A percentile compares a stretch with the other conserved stretches of the same genome.
These are phyloP conservation scores for Camellia oleifera DNA, from an alignment of 179 eudicot species.

Conservation along the genomic window DNA sequence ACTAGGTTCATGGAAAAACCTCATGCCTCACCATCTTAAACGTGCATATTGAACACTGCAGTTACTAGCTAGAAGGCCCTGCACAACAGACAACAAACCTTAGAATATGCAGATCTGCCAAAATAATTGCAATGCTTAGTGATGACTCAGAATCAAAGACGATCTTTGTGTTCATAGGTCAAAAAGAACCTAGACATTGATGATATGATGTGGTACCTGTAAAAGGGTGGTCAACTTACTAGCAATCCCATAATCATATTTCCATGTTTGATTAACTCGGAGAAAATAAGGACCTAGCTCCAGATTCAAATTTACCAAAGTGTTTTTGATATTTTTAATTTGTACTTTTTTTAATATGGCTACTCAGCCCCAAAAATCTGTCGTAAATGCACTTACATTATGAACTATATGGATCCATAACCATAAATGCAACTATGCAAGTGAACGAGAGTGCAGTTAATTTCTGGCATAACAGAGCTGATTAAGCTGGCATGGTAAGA, in stretches of 20 bases:
- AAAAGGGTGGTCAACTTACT: not conserved
- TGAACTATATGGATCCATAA: not conserved
- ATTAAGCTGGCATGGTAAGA: no score
- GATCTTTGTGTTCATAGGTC: not conserved
- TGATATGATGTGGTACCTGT: no score
- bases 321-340: not conserved
- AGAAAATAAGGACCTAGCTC: not conserved
- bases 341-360: not conserved
- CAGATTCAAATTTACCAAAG: not conserved
- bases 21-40: not conserved
- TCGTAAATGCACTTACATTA: not conserved
- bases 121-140: no score
- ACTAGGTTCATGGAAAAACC: not conserved
- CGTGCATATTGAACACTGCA: not conserved
- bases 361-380: not conserved
- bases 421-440: not conserved
- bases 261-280: not conserved
- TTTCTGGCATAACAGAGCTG: no score
- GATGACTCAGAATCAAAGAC: not conserved
- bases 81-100: not conserved
- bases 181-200: not conserved
- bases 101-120: not conserved
- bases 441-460: not conserved
- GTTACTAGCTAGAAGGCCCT: slow-evolving; percentile 16
- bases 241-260: not conserved